Evolutionary conservation across 2,329 filamentous ascomycete species (phyloP).

Genomic region (Mariannaea sp.): DNA sequence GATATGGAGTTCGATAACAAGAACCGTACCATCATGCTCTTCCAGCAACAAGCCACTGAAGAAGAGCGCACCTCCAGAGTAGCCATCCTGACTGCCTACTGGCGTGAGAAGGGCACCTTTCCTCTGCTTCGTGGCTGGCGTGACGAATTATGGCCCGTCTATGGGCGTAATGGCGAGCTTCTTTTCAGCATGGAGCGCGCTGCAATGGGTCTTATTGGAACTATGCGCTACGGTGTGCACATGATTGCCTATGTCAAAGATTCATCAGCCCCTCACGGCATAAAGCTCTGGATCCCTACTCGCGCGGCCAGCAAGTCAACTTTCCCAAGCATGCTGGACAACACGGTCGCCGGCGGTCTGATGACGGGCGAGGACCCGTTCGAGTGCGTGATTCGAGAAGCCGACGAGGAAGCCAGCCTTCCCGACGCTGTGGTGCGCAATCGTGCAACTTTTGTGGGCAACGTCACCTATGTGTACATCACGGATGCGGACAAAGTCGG

Average conservation of each 20-base stretch:
- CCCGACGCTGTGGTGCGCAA: constrained; percentile 70
- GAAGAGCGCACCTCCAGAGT: constrained; percentile 64
- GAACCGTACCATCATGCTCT: constrained; percentile 66
- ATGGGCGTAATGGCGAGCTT: constrained; percentile 64
- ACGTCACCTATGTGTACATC: constrained; percentile 84
- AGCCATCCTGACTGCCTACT: constrained; percentile 64
- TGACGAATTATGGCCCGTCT: constrained; percentile 80
- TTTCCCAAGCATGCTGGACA: constrained; percentile 91
- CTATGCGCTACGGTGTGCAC: constrained; percentile 80
- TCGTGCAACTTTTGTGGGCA: constrained; percentile 64
- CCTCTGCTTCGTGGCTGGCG: constrained; percentile 78
- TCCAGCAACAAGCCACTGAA: constrained; percentile 61
- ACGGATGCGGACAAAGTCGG: constrained; percentile 77
- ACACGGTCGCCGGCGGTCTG: constrained; percentile 83
- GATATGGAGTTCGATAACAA: constrained; percentile 65
- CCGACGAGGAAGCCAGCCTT: constrained; percentile 85
- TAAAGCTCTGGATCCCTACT: constrained; percentile 84
- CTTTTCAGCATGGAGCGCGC: constrained; percentile 79
- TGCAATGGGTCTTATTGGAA: constrained; percentile 74
- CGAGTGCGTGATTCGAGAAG: constrained; percentile 83
- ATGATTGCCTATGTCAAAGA: constrained; percentile 72
- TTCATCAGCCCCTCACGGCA: constrained; percentile 50
- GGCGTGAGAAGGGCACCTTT: constrained; percentile 74
- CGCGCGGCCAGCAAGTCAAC: constrained; percentile 80
- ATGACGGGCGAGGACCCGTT: constrained; percentile 79